Evolutionary conservation across 2,329 filamentous ascomycete genomes (phyloP).

Genomic region (Metarhizium humberi): DNA sequence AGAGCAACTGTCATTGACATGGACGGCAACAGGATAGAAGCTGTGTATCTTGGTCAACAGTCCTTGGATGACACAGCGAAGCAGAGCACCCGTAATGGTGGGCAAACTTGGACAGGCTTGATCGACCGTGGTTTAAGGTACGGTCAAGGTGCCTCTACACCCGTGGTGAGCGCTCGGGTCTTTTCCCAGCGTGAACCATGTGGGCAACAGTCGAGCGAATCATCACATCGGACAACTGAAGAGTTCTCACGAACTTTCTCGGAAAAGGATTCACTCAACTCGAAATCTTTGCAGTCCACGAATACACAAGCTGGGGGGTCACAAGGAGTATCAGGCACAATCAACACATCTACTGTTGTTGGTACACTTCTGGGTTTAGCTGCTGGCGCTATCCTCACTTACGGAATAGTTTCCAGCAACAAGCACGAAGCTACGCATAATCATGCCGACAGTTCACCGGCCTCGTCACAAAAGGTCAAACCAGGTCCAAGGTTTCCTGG

Average conservation of each 20-base stretch:
- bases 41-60: conserved; percentile 44
- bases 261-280: not conserved
- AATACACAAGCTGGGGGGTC: not conserved
- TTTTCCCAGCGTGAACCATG: not conserved
- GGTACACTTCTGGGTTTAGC: conserved; percentile 72
- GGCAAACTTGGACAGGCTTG: not conserved
- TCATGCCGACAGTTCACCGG: conserved; percentile 27
- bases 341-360: conserved; percentile 55
- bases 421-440: conserved; percentile 35
- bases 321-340: not conserved
- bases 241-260: not conserved
- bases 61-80: conserved; percentile 23
- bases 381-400: conserved; percentile 54
- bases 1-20: conserved; percentile 60
- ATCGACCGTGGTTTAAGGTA: not conserved
- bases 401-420: conserved; percentile 50
- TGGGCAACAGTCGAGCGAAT: not conserved
- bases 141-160: not conserved
- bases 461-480: not conserved
- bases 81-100: conserved; percentile 11
- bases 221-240: not conserved
- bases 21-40: conserved; percentile 78
- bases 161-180: not conserved
- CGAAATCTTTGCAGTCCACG: not conserved
- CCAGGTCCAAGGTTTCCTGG: not conserved